These are phyloP conservation scores for Spathaspora gorwiae DNA, from an alignment of 805 yeast species.

Conservation along the genomic window DNA sequence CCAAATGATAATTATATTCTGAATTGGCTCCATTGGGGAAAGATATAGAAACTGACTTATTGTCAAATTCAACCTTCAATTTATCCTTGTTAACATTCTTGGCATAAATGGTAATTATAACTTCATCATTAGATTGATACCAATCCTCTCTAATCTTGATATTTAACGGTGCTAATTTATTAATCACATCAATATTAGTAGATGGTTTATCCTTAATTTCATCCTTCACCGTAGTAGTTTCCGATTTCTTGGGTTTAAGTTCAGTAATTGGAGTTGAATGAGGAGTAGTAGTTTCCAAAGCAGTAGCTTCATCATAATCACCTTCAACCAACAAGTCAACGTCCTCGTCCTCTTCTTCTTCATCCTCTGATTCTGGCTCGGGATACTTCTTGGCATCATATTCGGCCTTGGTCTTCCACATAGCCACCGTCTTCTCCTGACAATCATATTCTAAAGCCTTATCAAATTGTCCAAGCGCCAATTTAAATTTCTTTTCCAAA, in stretches of 20 bases:
- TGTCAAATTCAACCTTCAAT: constrained; percentile 35
- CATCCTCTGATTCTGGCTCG: constrained; percentile 10
- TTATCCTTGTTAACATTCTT: constrained; percentile 55
- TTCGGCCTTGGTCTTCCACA: constrained; percentile 43
- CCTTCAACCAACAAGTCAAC: not conserved
- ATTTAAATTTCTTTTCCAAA: constrained; percentile 35
- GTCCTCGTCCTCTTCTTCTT: constrained; percentile 5
- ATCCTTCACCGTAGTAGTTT: not conserved
- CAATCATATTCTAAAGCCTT: constrained; percentile 41
- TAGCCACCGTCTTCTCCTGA: constrained; percentile 42
- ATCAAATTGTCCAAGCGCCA: constrained; percentile 39
- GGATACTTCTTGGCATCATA: constrained; percentile 25
- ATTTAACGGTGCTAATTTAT: constrained; percentile 37
- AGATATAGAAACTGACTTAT: constrained; percentile 33
- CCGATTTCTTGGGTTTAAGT: not conserved
- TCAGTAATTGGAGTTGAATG: not conserved
- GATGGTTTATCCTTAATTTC: not conserved
- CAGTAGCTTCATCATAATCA: not conserved
- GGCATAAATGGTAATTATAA: constrained; percentile 69
- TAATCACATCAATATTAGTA: constrained; percentile 28
- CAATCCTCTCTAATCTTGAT: constrained; percentile 37
- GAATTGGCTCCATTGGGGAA: constrained; percentile 49
- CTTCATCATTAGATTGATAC: constrained; percentile 57
- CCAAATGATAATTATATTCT: constrained; percentile 54
- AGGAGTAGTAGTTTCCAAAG: not conserved